A percentile compares a stretch with the other conserved stretches of the same genome.
phyloP scores from a whole-genome alignment of 768 basidiomycete species.

The Steccherinum ochraceum region DNA sequence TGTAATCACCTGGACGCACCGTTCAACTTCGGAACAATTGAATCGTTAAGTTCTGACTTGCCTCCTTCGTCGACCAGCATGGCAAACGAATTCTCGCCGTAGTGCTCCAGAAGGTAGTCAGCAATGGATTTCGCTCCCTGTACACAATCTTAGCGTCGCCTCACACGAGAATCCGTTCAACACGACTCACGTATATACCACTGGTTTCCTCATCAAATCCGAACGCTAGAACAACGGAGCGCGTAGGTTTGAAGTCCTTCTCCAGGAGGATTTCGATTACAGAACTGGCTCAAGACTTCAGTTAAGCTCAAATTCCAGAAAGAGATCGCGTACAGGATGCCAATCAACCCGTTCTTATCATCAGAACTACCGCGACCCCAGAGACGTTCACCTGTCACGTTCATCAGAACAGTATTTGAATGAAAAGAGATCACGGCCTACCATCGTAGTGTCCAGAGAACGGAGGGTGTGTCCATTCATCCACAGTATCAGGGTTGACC shows the following conservation, averaged over 20 bases:
- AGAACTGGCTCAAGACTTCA: constrained; percentile 18
- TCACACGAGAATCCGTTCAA: not conserved
- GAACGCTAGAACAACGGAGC: constrained; percentile 33
- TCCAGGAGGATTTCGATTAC: constrained; percentile 41
- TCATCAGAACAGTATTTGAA: not conserved
- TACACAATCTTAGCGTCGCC: not conserved
- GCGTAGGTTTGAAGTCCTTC: constrained; percentile 40
- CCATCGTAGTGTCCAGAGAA: constrained; percentile 43
- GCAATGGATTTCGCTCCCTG: constrained; percentile 40
- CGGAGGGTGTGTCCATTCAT: constrained; percentile 42
- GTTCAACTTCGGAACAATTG: not conserved
- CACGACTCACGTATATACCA: constrained; percentile 19
- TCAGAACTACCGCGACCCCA: constrained; percentile 31
- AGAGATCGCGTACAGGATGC: constrained; percentile 21
- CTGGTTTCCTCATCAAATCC: constrained; percentile 48
- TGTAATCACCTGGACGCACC: constrained; percentile 23
- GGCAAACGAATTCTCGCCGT: constrained; percentile 44
- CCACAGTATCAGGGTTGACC: constrained; percentile 36
- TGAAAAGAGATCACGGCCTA: not conserved
- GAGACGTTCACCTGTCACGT: constrained; percentile 19
- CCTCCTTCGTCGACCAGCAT: constrained; percentile 60
- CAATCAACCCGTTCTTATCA: constrained; percentile 29
- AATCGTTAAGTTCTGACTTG: constrained; percentile 11
- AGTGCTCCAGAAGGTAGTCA: constrained; percentile 31
- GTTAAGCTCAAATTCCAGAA: not conserved